Evolutionary conservation across 2,329 filamentous ascomycete species (phyloP), one percentile per base, ranked within the genome.

Genomic region (Dactylonectria estremocensis): DNA sequence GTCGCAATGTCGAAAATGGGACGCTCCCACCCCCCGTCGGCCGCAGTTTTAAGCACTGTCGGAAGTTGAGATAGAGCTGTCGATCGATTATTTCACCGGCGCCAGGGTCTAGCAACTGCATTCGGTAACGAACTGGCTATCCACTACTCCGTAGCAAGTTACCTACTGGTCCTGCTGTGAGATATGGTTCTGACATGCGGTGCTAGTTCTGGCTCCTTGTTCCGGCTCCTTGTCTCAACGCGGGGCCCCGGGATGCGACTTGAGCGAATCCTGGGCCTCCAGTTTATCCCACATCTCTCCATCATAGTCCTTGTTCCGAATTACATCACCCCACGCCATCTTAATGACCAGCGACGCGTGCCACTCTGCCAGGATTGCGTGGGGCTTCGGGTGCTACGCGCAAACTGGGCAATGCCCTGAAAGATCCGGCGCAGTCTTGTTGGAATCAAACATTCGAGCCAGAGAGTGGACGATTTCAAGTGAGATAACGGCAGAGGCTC

Each of bases 141-240:
- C n/a, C 14, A 43, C 5, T 43, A 8, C 40, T 43, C 4, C 24
- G 24, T 28, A 28, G 24, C 7, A 28, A 7, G 2, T 28, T 28
- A 7, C 24, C 24, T 2, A 28, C 4, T 28, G 7, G 24, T 4
- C 7, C 24, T 28, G 24, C 7, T 28, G 24, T 7, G 24, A 28
- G 24, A 28, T 53, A 53, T 35, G 50, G 50, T 53, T 53, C 28
- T 53, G 50, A 53, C 50, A 18, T 35, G 28, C 10, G 33, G 50
- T 18, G 35, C 50, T 53, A 53, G 50, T 18, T 22, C 18, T 18
- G 14, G 14, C 14, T 16, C 35, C 35, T 37, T 43, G 50, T 18
- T 22, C 18, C n/a, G 14, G 14, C 14, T 16, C 35, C 35, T 37
- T 43, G 50, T 18, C 14, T 53, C 50, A 22, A 35, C 20, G 31